Evolutionary conservation across 768 basidiomycete species (phyloP), one percentile per base, ranked within the genome.

Genomic region (Coprinopsis marcescibilis): DNA sequence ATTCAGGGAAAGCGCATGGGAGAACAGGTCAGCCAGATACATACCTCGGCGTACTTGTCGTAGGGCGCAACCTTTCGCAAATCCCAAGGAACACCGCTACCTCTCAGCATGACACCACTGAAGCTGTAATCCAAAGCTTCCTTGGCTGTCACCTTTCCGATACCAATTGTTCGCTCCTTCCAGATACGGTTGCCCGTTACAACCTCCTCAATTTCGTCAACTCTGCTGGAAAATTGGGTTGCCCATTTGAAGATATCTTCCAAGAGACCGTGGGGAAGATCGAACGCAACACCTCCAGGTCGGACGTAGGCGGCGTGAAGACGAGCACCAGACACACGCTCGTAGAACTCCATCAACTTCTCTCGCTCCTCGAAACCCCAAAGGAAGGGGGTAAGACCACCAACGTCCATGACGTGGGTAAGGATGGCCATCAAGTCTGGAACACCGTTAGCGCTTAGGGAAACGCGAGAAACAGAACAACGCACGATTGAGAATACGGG

Each of bases 341-440:
- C 95, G 65, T 99, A 99, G 69, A 98, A 99, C 63, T 99, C 95
- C 95, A 98, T 98, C 53, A 98, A 81, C 74, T 99, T 99, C 71
- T 98, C 95, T 46, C 95, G 91, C 67, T 99, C 95, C 68, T 98
- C 95, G 75, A 98, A 98, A 57, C 95, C 95, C 93, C 95, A 99
- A 24, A 99, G 74, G 83, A 97, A 99, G 29, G 95, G 95, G 2
- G 95, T 99, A 8, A 99, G 80, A 49, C 91, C 95, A 63, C 95
- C 95, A 52, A 99, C 95, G 60, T 99, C 92, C 89, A 92, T 93
- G 43, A 89, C 85, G 65, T 94, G 91, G 1, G 94, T 89, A 33
- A 99, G 78, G 50, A 97, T 77, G 51, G 95, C 95, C 95, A 99
- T 99, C 50, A 98, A 72, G 61, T 99, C 88, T 89, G 30, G 17